Base-by-base conservation (phyloP, 805 yeast species). In the Teunomyces stri region DNA sequence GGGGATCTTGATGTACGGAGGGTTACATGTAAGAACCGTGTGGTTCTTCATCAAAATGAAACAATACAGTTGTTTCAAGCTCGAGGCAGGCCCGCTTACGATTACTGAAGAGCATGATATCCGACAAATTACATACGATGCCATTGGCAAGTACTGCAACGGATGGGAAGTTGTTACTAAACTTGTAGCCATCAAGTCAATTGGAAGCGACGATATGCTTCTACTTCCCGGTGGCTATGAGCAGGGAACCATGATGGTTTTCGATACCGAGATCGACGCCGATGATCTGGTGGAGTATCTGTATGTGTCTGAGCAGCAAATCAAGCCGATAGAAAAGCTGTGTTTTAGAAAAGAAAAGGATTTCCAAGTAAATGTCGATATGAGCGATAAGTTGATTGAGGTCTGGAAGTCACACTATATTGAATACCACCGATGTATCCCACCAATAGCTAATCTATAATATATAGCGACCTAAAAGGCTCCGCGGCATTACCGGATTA, bases 1-100 rank as follows among this genome's bases (percentile, higher is more conserved):
- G 65, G 76, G 76, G 0, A 49, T 78, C 6, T 34, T 75, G 6
- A 51, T 78, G 38, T 68, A 65, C 47, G 82, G 82, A 12, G 78
- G 75, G 0, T 56, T 70, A 22, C 76, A 74, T 48, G 21, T 76
- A 7, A 69, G 65, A 38, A 57, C 69, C 2, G 51, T 79, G 15
- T 70, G 75, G 73, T 68, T 76, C 37, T 76, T 78, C 52, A 64
- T 63, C 45, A 58, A 62, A 13, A 51, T 76, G 34, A 62, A 64
- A 33, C 59, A 65, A 44, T 68, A 62, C 43, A 68, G 51, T 36
- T 49, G 44, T 46, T 50, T 59, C 21, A 48, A 50, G 30, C 35
- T 49, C 46, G 64, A 63, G 49, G 49, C 44, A 44, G 57, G 66
- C 11, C 58, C 69, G 18, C 16, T 60, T 36, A 31, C 33, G 31